Base-by-base conservation (phyloP, 805 yeast species). In the Metschnikowia vanudenii region DNA sequence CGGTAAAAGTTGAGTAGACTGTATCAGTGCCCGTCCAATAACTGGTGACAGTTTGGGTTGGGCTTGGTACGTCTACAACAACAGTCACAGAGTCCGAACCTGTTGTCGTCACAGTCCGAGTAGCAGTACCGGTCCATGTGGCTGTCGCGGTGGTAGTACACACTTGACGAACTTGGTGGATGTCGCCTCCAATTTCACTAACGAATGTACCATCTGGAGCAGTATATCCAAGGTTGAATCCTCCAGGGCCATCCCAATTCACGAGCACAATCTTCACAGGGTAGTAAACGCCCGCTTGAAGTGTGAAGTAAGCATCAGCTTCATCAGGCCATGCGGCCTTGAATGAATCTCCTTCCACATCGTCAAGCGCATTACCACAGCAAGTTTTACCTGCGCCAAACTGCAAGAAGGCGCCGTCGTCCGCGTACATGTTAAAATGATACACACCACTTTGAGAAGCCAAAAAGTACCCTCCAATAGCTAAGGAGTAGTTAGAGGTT, bases 11-110 rank as follows among this genome's bases (percentile, higher is more conserved):
- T 2, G 49, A 40, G 13, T 51, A 36, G 7, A 35, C 26, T 4
- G 52, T 41, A 3, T 13, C 38, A 17, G 33, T 19, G 12, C 54
- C 50, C 11, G 54, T 45, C 57, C 56, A 48, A 14, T 52, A 46
- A 1, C 49, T 19, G 13, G 62, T 58, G 3, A 43, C 32, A 6
- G 58, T 48, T 11, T 31, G 19, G 6, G 47, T 45, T 16, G 54
- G 53, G 16, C 41, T 37, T 8, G 58, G 59, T 9, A 53, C 54
- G 2, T 54, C 54, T 8, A 56, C 39, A 8, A 52, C 37, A n/a
- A 48, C 48, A 11, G 53, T 43, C 11, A 29, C 49, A 8, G 46
- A 45, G 0, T 22, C 47, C 22, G 53, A 52, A 3, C 28, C 46
- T 2, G 43, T 19, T 9, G 9, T 16, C 3, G 50, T 38, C 8